Conservation (phyloP, 2,329 filamentous ascomycete genomes). For the Pseudogymnoascus sp. region DNA sequence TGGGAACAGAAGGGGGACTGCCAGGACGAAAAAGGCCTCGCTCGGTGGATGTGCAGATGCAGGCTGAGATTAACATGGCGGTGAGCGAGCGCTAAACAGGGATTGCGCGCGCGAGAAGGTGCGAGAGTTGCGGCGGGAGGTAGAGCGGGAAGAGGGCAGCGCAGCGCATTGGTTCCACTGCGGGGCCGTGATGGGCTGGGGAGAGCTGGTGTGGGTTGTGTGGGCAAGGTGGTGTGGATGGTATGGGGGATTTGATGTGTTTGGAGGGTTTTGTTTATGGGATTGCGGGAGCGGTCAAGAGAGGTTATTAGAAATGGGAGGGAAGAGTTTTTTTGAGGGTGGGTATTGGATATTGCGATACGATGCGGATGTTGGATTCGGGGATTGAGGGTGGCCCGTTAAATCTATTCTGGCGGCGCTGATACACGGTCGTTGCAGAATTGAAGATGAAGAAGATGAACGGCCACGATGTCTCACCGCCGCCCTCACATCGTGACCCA, state of each 20-base stretch:
- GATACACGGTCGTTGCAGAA: neutral
- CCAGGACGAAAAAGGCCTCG: neutral
- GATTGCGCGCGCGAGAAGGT: neutral
- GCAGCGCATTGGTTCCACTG: neutral
- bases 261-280: neutral
- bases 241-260: neutral
- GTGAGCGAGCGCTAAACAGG: neutral
- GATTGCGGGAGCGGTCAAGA: neutral
- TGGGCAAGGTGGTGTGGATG: neutral
- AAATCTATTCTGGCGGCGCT: neutral
- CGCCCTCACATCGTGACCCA: neutral
- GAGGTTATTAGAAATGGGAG: neutral
- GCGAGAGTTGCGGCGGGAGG: neutral
- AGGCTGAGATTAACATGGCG: conserved; percentile 1
- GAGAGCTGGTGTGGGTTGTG: conserved; percentile 1
- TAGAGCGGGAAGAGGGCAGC: neutral
- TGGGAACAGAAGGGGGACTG: too few relatives aligned
- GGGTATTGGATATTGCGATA: neutral
- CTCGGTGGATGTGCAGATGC: neutral
- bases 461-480: conserved; percentile 2
- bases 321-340: neutral
- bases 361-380: neutral
- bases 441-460: neutral
- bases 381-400: neutral
- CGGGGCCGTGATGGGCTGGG: neutral